Conservation (phyloP, 495 filamentous ascomycete species). For the Jackrogersella minutella region DNA sequence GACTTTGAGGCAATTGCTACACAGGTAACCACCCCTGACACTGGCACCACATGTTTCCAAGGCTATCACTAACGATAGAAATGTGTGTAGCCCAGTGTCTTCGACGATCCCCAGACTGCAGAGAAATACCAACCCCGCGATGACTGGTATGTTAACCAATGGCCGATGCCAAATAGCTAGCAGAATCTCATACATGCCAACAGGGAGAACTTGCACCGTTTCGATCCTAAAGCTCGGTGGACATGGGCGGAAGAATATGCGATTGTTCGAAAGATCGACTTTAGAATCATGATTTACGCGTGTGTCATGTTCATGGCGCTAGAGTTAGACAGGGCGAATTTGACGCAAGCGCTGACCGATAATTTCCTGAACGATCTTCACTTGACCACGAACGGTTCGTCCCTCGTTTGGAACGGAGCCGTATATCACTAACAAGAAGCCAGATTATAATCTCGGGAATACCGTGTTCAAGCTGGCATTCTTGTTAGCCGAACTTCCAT, state of each 20-base stretch:
- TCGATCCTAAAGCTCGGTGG: conserved; percentile 78
- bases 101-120: conserved; percentile 55
- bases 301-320: conserved; percentile 85
- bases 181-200: neutral
- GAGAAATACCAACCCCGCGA: conserved; percentile 60
- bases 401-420: neutral
- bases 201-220: conserved; percentile 67
- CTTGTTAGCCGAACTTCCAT: conserved; percentile 74
- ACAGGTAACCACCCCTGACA: conserved; percentile 40
- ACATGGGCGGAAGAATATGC: conserved; percentile 71
- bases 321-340: conserved; percentile 79
- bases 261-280: conserved; percentile 63
- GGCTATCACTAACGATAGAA: neutral
- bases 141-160: conserved; percentile 51
- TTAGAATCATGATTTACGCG: conserved; percentile 59
- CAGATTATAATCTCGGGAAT: conserved; percentile 75
- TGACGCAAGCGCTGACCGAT: conserved; percentile 74
- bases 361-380: conserved; percentile 68
- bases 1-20: conserved; percentile 67
- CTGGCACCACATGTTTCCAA: neutral
- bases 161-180: neutral
- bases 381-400: conserved; percentile 69
- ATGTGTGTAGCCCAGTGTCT: conserved; percentile 45
- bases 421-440: conserved; percentile 13
- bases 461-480: conserved; percentile 75